Base-by-base conservation (phyloP, 78 protist species). In the Anaeramoeba flamelloides region DNA sequence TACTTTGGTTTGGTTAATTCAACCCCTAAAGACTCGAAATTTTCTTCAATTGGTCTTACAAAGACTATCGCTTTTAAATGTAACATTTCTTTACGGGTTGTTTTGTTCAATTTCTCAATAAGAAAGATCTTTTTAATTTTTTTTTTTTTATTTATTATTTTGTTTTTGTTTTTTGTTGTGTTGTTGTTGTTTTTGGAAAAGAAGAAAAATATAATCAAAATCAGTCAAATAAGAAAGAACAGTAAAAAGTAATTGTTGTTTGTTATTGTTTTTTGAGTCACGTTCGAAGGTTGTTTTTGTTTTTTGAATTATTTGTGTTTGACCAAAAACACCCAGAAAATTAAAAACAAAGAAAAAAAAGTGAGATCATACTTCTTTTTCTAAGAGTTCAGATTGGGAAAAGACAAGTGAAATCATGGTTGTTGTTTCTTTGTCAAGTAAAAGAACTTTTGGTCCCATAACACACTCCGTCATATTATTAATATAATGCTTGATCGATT, bases 121-220 rank as follows among this genome's bases (percentile, higher is more conserved):
- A 95, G 84, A 79, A 87, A 94, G 32, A 95, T 93, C 79, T 93
- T 95, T 38, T n/a, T n/a, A n/a, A n/a, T n/a, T n/a, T n/a, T n/a
- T n/a, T n/a, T n/a, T n/a, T n/a, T n/a, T n/a, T n/a, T n/a, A n/a
- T n/a, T n/a, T n/a, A n/a, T n/a, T n/a, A n/a, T n/a, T n/a, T n/a
- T n/a, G n/a, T n/a, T n/a, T n/a, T n/a, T n/a, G n/a, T n/a, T n/a
- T n/a, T n/a, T n/a, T n/a, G n/a, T n/a, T n/a, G n/a, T n/a, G n/a
- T n/a, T n/a, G n/a, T n/a, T n/a, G n/a, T n/a, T n/a, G n/a, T n/a
- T n/a, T n/a, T n/a, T n/a, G n/a, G n/a, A n/a, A n/a, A n/a, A n/a
- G n/a, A n/a, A n/a, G n/a, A n/a, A n/a, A n/a, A n/a, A n/a, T n/a
- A n/a, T n/a, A n/a, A n/a, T n/a, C n/a, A n/a, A n/a, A n/a, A n/a